Evolutionary conservation across 164 flowering plant genomes (phyloP), one percentile per base, ranked within the genome.

Genomic region (Vitis labrusca): DNA sequence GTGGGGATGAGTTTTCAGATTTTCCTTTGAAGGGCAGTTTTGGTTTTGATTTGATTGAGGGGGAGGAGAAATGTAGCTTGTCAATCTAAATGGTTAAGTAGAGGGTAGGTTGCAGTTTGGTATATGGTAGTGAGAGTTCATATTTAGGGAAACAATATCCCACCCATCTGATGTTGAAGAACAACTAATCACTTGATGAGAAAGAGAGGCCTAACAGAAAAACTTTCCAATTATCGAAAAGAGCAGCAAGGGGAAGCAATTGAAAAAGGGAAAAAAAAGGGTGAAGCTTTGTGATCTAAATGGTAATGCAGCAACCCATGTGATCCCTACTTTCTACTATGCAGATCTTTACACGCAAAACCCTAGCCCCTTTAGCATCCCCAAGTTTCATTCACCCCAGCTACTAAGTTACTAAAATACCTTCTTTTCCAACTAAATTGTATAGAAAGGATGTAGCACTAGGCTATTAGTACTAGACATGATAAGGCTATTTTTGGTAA

Each of bases 361-460:
- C 44, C 37, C 2, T 9, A 53, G 47, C 50, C 62, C 51, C 74
- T 72, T 76, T 70, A 53, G 56, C 16, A 53, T 62, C 73, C 77
- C 67, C 73, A 79, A 72, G 77, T 71, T 77, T 73, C 75, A 47
- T 52, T 67, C 73, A 56, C 59, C 69, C 69, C 74, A 59, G 59
- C 6, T n/a, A 14, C 1, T 6, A 32, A 30, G 15, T 30, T 15
- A 60, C 13, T 55, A 32, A 67, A 53, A 47, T 59, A 16, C 8
- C 50, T 9, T 32, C 44, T 32, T 32, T 32, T 32, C 44, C 44
- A 32, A 32, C 44, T 32, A 32, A 32, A 32, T 32, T 32, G 44
- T 32, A 32, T 32, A 32, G 44, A 32, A 32, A 32, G 7, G 44
- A 32, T 32, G 5, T 32, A 32, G 44, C 44, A 32, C 44, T 32